Base-by-base conservation (phyloP, 495 filamentous ascomycete species). In the Gamarada debralockiae region DNA sequence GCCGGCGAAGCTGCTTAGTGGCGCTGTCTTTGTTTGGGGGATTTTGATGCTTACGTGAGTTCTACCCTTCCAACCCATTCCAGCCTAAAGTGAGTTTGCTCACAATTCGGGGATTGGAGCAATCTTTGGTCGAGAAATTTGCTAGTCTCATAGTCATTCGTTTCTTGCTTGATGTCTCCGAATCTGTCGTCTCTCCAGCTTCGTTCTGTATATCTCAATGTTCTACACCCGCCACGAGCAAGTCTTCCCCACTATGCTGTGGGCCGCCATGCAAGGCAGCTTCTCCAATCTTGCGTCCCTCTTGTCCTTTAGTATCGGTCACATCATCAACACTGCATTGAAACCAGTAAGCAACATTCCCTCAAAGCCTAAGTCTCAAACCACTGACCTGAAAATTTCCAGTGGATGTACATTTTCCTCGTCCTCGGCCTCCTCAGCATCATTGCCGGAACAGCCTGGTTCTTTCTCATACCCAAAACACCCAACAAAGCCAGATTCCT, bases 401-500 rank as follows among this genome's bases (percentile, higher is more conserved):
- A n/a, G 17, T 46, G 43, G 43, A 25, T 27, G 24, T 27, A 27
- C 36, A 67, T 87, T 2, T 87, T 87, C 65, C 76, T 87, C 1
- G 71, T 83, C 17, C 82, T 77, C 0, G 84, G 84, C 1, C 69
- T 85, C 0, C 65, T 86, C 42, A 89, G 83, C 7, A 61, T 79
- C 0, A 61, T 63, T 0, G 67, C 85, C 33, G 84, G 84, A 15
- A 44, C 77, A 13, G 34, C 82, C 7, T 87, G 86, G 63, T 65
- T 83, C 10, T 84, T 73, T 63, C 60, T 82, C 29, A 69, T 89
- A 47, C 85, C 84, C 0, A 84, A 89, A 57, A 86, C 74, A 55
- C 84, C 86, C 53, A 64, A 85, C 48, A 87, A 87, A 59, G 80
- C 81, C 12, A 77, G 81, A 15, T 89, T 81, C 75, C 64, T 89